Conservation (phyloP, 2,329 filamentous ascomycete species). For the Helotiales sp. region DNA sequence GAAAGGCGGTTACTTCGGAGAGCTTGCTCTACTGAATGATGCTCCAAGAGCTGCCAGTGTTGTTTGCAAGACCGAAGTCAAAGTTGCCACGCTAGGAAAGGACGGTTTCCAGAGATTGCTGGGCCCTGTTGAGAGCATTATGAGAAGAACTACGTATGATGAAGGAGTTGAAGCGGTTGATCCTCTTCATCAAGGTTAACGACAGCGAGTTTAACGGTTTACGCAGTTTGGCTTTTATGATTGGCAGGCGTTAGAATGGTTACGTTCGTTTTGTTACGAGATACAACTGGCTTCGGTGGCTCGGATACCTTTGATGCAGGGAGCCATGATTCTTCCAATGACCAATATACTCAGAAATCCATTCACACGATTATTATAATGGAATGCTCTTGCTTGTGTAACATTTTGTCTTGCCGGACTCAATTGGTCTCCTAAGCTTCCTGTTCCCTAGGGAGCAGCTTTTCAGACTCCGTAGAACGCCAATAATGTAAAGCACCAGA, state of each 20-base stretch:
- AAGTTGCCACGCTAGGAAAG: conserved; percentile 90
- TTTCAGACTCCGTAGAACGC: conserved; percentile 9
- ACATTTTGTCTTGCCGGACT: not conserved
- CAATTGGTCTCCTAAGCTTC: not conserved
- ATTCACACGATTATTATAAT: conserved; percentile 7
- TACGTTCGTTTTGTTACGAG: conserved; percentile 39
- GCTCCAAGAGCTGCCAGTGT: conserved; percentile 91
- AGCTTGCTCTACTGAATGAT: conserved; percentile 91
- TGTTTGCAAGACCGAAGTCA: conserved; percentile 82
- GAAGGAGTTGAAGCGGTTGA: conserved; percentile 70
- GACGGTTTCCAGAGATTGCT: conserved; percentile 93
- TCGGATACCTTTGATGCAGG: conserved; percentile 41
- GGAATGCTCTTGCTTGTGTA: not conserved
- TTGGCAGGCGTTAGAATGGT: conserved; percentile 40
- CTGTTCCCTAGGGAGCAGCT: not conserved
- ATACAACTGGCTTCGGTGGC: conserved; percentile 36
- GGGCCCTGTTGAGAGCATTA: conserved; percentile 91
- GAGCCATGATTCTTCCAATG: conserved; percentile 34
- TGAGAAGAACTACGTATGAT: conserved; percentile 74
- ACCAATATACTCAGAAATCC: not conserved
- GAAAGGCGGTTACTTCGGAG: conserved; percentile 97
- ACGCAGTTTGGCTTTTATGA: conserved; percentile 27
- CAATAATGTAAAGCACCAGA: conserved; percentile 12
- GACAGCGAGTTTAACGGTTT: conserved; percentile 26
- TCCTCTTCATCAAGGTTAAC: conserved; percentile 56